phyloP scores from a whole-genome alignment of 2,329 filamentous ascomycete species.

The Exophiala sp. region DNA sequence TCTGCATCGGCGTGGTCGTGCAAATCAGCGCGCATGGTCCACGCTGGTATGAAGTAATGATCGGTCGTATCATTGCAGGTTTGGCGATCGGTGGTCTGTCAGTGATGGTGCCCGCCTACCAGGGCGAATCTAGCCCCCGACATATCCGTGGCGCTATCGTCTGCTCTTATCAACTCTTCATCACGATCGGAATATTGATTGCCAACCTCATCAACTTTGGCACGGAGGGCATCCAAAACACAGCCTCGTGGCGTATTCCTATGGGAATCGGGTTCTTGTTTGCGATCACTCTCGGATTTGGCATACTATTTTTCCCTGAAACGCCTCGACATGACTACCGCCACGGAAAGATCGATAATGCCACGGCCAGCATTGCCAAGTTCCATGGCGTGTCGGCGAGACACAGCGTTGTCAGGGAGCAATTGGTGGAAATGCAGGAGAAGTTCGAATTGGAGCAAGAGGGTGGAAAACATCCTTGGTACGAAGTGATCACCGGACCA shows the following conservation, averaged over 20 bases:
- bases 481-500: conserved; percentile 40
- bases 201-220: conserved; percentile 50
- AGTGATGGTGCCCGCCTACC: conserved; percentile 48
- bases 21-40: conserved; percentile 40
- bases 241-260: conserved; percentile 45
- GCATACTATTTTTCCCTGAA: conserved; percentile 55
- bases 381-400: conserved; percentile 54
- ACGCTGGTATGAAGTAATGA: conserved; percentile 44
- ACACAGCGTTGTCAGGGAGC: conserved; percentile 50
- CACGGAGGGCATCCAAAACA: conserved; percentile 41
- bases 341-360: conserved; percentile 48
- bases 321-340: conserved; percentile 58
- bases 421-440: conserved; percentile 54
- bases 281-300: conserved; percentile 51
- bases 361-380: conserved; percentile 49
- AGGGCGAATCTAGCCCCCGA: conserved; percentile 45
- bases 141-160: conserved; percentile 49
- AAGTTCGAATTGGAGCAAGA: conserved; percentile 53
- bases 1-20: conserved; percentile 45
- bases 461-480: conserved; percentile 35
- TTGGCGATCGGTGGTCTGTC: conserved; percentile 47
- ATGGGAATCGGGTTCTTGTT: conserved; percentile 58
- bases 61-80: conserved; percentile 47
- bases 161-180: conserved; percentile 47
- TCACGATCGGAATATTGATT: conserved; percentile 49